A percentile compares a stretch with the other conserved stretches of the same genome.
Conservation (phyloP, 139 green algal genomes). For the Eudorina sp. region DNA sequence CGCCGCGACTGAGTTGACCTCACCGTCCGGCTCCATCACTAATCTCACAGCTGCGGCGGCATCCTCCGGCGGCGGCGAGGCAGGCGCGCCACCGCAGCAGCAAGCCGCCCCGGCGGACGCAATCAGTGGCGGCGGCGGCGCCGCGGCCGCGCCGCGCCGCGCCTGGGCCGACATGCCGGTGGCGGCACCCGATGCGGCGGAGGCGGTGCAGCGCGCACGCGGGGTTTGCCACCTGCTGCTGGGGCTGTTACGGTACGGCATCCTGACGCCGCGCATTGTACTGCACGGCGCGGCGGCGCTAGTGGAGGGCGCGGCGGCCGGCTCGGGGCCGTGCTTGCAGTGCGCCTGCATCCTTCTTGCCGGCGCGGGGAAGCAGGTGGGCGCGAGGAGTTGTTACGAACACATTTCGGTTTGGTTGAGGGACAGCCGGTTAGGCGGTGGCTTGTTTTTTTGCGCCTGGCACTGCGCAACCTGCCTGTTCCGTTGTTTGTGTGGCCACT, state of each 20-base stretch:
- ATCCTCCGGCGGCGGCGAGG: background rate
- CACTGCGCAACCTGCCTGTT: too few relatives aligned
- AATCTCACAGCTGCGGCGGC: background rate
- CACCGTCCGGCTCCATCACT: too few relatives aligned
- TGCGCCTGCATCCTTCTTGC: slow-evolving; percentile 34
- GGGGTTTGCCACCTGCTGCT: slow-evolving; percentile 31
- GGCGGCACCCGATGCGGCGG: background rate
- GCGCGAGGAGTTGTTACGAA: too few relatives aligned
- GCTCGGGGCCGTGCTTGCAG: slow-evolving; percentile 1
- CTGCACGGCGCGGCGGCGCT: slow-evolving; percentile 22
- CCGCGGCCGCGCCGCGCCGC: background rate
- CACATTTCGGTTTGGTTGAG: too few relatives aligned
- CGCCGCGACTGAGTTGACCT: too few relatives aligned
- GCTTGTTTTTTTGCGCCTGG: too few relatives aligned
- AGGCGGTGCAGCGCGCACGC: background rate
- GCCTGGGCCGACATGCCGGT: slow-evolving; percentile 27
- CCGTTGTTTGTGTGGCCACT: too few relatives aligned
- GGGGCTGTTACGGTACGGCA: slow-evolving; percentile 2
- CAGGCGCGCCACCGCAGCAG: background rate
- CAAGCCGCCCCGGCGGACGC: too few relatives aligned
- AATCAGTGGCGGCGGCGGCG: background rate
- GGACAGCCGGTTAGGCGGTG: too few relatives aligned
- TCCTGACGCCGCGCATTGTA: slow-evolving; percentile 42
- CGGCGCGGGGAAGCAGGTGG: background rate
- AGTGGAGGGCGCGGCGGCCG: slow-evolving; percentile 8